Percentiles rank a stretch among this genome's conserved stretches.
Evolutionary conservation across 208 protist genomes (phyloP).

Genomic region (Jaenimonas drosophilae): DNA sequence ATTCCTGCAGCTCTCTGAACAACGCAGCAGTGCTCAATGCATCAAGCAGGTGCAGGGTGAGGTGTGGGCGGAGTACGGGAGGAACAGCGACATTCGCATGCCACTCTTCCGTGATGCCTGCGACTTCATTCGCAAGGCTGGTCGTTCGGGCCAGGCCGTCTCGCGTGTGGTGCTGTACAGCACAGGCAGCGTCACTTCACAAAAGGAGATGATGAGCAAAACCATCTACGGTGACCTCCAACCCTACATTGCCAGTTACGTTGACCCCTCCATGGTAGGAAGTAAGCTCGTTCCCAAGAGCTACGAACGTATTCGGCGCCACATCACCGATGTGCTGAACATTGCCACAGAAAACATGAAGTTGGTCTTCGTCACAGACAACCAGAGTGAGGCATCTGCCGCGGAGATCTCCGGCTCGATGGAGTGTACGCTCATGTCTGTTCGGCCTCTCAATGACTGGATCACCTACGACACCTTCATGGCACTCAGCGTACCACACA

Average conservation of each 20-base stretch:
- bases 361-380: slow-evolving; percentile 52
- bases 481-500: slow-evolving; percentile 17
- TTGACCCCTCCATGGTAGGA: slow-evolving; percentile 67
- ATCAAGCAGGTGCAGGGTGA: slow-evolving; percentile 57
- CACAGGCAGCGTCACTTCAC: slow-evolving; percentile 38
- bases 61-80: slow-evolving; percentile 39
- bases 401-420: slow-evolving; percentile 35
- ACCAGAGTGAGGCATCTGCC: slow-evolving; percentile 33
- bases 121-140: slow-evolving; percentile 15
- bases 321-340: slow-evolving; percentile 13
- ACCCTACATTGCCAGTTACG: slow-evolving; percentile 57
- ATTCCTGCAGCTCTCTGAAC: no score
- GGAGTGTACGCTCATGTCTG: slow-evolving; percentile 23
- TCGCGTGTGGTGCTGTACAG: slow-evolving; percentile 76
- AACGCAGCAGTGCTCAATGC: slow-evolving; percentile 6
- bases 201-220: slow-evolving; percentile 68
- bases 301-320: slow-evolving; percentile 50
- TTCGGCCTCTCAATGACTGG: slow-evolving; percentile 44
- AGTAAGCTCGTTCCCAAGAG: slow-evolving; percentile 39
- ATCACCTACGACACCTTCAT: slow-evolving; percentile 29
- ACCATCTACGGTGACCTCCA: slow-evolving; percentile 55
- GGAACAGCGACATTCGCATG: slow-evolving; percentile 12
- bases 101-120: slow-evolving; percentile 32
- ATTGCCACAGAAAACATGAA: slow-evolving; percentile 11
- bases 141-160: slow-evolving; percentile 1